Base-by-base conservation (phyloP, 805 yeast species). In the Yarrowia sp. region DNA sequence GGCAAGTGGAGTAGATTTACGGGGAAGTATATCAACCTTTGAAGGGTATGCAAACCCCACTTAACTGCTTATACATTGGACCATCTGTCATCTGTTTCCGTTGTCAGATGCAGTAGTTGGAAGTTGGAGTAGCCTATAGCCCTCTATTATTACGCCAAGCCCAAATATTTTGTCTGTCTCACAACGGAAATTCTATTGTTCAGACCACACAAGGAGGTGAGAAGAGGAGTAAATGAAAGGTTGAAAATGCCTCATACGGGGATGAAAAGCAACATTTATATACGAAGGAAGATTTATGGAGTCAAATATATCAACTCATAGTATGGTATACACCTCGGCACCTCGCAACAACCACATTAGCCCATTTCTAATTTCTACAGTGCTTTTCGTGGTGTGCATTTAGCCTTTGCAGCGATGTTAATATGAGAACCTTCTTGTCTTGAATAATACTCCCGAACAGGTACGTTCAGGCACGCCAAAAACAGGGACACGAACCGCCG, bases 121-220 rank as follows among this genome's bases (percentile, higher is more conserved):
- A 3, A 12, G 24, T 19, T 40, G 16, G 19, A 40, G 24, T 21
- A 5, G 24, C 19, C 4, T 17, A 38, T 38, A 38, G 41, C 41
- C 8, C 12, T 17, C 21, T 38, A 17, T 19, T 19, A 11, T 8
- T 21, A 10, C 28, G 46, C 43, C 43, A 40, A 40, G 43, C 43
- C 10, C 43, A 40, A 21, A 24, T 26, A 44, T 24, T 44, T 30
- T 9, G 51, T 44, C 51, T 46, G 52, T 46, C 52, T 46, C 52
- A 46, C 11, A 46, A 46, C 52, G 52, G 52, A 46, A 46, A 46
- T 46, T 28, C 52, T 46, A 46, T 46, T 46, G 52, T 46, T 10
- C 12, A 24, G 5, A 17, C 30, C 35, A 44, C 30, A 26, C 49
- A 44, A 44, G n/a, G 49, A 14, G 33, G 26, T 22, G n/a, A 21